Evolutionary conservation across 148 eudicot genomes (phyloP).

Genomic region (Persicaria tinctoria): DNA sequence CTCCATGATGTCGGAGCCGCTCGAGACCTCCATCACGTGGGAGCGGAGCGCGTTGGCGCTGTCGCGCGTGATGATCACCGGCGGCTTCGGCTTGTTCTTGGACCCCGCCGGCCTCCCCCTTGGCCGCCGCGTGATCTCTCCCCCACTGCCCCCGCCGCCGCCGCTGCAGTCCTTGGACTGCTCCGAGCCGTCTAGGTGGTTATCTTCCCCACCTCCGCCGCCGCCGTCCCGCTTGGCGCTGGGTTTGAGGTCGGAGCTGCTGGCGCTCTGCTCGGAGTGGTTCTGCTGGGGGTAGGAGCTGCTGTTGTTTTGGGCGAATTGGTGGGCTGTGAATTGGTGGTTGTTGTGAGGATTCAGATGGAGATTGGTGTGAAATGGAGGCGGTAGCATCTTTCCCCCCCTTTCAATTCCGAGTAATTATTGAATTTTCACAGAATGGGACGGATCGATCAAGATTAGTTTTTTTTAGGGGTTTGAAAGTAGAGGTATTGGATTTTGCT

Average conservation of each 20-base stretch:
- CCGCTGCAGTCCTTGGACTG: background rate
- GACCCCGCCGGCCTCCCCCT: constrained; percentile 36
- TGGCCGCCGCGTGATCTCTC: constrained; percentile 23
- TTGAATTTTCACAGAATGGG: background rate
- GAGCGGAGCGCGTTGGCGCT: constrained; percentile 39
- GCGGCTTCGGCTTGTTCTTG: constrained; percentile 36
- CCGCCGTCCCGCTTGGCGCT: background rate
- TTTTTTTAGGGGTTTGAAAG: too few relatives aligned
- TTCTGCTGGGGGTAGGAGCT: constrained; percentile 10
- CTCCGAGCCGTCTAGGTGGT: constrained; percentile 3
- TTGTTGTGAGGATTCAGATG: constrained; percentile 28
- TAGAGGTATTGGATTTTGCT: too few relatives aligned
- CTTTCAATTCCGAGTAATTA: background rate
- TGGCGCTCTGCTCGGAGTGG: constrained; percentile 29
- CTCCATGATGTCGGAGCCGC: constrained; percentile 31
- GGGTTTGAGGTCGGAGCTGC: constrained; percentile 28
- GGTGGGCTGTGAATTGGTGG: constrained; percentile 17
- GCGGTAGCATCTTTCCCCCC: constrained; percentile 23
- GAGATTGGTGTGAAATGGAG: constrained; percentile 36
- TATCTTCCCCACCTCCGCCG: constrained; percentile 19
- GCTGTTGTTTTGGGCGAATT: constrained; percentile 17
- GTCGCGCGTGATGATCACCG: constrained; percentile 32
- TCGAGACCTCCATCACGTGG: constrained; percentile 36
- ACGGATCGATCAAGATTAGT: too few relatives aligned
- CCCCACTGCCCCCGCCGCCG: constrained; percentile 17